Percentiles rank a stretch among this genome's conserved stretches.
Conservation (phyloP, 352 stramenopile genomes). For the Phytophthora vignae region DNA sequence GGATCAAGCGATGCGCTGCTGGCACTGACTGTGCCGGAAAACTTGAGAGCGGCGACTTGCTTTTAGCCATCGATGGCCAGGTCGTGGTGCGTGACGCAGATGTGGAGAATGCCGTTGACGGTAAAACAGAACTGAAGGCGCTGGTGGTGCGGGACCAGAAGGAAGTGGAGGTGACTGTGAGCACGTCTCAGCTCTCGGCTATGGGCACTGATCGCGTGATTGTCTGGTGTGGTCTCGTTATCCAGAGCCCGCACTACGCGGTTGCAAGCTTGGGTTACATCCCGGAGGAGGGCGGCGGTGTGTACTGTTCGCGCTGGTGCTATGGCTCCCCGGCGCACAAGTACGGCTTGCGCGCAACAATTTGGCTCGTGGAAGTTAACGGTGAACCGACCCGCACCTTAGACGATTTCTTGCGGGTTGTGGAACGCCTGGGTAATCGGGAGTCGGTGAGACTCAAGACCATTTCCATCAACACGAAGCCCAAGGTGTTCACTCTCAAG, state of each 20-base stretch:
- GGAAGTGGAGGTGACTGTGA: conserved; percentile 68
- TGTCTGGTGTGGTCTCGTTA: conserved; percentile 91
- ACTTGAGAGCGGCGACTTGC: conserved; percentile 83
- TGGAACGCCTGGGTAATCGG: conserved; percentile 82
- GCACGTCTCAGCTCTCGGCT: conserved; percentile 68
- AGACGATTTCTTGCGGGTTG: conserved; percentile 87
- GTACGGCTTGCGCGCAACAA: conserved; percentile 89
- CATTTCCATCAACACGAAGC: conserved; percentile 91
- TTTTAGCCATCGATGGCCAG: conserved; percentile 84
- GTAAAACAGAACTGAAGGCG: conserved; percentile 63
- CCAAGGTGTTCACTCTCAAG: conserved; percentile 92
- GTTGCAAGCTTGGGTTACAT: conserved; percentile 88
- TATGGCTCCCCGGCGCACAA: conserved; percentile 93
- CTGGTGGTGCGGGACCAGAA: conserved; percentile 82
- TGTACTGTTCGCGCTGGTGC: conserved; percentile 92
- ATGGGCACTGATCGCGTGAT: conserved; percentile 91
- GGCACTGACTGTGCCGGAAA: conserved; percentile 70
- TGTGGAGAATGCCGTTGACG: conserved; percentile 67
- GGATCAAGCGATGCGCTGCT: conserved; percentile 81
- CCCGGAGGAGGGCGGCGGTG: conserved; percentile 81
- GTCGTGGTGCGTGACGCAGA: conserved; percentile 83
- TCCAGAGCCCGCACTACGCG: conserved; percentile 91
- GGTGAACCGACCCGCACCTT: conserved; percentile 79
- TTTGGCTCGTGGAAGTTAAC: conserved; percentile 94
- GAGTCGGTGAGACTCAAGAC: conserved; percentile 91